Evolutionary conservation across 176 grass and related monocot species (phyloP), one percentile per base, ranked within the genome.

Genomic region (Miscanthus lutarioriparius): DNA sequence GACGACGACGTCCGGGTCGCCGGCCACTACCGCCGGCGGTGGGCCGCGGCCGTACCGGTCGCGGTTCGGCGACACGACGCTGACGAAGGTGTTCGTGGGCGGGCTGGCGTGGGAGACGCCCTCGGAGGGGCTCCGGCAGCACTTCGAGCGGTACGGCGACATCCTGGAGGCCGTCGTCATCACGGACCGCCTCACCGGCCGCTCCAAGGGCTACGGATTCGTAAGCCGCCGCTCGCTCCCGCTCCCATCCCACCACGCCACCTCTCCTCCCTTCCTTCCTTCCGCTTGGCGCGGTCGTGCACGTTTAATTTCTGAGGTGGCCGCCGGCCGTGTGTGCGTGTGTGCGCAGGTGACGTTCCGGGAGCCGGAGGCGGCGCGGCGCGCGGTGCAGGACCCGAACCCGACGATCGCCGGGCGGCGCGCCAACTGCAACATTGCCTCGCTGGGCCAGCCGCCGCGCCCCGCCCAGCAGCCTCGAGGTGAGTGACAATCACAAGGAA

Each of bases 361-460:
- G 30, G 93, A 99, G 15, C 47, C 91, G 41, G 96, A 96, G 13
- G 88, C 96, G 30, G 96, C 96, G 53, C 78, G 75, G 49, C 89
- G 74, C 37, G 83, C 96, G 39, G 96, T 99, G 88, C 86, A 75
- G 78, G 93, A 98, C 1, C 93, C 88, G 66, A 99, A 94, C 71
- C 96, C 93, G 78, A 84, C 69, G 80, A 99, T 99, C 81, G 86
- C 89, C 65, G 91, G 96, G 28, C 88, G 96, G 86, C 93, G 91
- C 74, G 96, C 96, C 80, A 99, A 99, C 88, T 99, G 96, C 88
- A 99, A 99, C 93, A 99, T 99, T 79, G 96, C 96, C 62, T 92
- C 93, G 70, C 19, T 86, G 64, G 93, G 96, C 2, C 92, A 89
- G 82, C 89, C 93, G 10, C 89, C 93, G 8, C 88, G 93, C 6